phyloP scores from a whole-genome alignment of 257 asterid species.

The Osmanthus fragrans region DNA sequence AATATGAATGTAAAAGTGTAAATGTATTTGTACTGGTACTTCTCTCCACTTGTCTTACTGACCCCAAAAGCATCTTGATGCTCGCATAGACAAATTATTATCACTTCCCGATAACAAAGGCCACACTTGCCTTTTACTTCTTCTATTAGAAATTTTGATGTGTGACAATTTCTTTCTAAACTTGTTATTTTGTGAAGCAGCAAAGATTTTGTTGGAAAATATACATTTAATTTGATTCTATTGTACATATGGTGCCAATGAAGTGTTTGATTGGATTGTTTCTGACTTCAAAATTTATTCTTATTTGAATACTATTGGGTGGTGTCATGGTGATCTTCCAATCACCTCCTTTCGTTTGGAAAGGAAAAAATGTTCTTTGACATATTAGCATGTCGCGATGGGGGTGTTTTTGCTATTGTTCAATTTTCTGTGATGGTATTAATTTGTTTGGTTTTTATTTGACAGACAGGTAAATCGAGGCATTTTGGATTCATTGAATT shows the following conservation, averaged over 20 bases:
- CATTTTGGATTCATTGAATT: slow-evolving; percentile 94
- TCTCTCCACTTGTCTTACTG: background rate
- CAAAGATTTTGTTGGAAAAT: background rate
- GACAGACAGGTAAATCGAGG: slow-evolving; percentile 91
- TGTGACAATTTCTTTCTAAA: background rate
- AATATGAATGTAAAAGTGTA: background rate
- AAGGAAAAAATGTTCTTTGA: background rate
- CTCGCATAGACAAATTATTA: background rate
- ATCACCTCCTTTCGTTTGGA: background rate
- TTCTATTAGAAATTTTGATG: background rate
- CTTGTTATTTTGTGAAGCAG: background rate
- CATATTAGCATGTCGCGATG: background rate
- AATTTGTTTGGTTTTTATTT: slow-evolving; percentile 13
- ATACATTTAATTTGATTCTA: background rate
- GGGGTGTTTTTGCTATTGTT: background rate
- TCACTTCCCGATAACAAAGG: background rate
- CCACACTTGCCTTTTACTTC: background rate
- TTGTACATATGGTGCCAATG: background rate
- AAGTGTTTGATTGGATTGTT: background rate
- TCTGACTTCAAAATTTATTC: background rate
- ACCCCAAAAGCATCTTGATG: background rate
- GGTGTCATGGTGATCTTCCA: background rate
- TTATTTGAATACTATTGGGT: background rate
- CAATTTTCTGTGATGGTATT: slow-evolving; percentile 11
- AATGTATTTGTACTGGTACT: background rate